Evolutionary conservation across 2,329 filamentous ascomycete genomes (phyloP).

Genomic region (Claviceps africana): DNA sequence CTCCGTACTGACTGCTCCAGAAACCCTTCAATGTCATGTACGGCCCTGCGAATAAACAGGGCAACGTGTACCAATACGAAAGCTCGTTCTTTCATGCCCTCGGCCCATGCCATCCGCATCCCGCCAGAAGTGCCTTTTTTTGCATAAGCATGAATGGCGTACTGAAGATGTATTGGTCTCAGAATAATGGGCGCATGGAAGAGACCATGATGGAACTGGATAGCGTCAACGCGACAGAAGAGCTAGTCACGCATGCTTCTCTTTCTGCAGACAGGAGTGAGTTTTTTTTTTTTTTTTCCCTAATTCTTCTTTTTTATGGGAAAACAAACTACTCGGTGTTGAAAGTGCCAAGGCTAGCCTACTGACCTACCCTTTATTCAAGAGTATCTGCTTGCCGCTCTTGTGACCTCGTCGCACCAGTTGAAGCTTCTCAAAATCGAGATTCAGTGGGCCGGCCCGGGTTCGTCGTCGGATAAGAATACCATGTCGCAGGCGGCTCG

Average conservation of each 20-base stretch:
- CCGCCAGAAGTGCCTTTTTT: constrained; percentile 58
- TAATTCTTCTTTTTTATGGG: not conserved
- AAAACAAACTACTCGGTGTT: too few relatives aligned
- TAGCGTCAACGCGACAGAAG: constrained; percentile 55
- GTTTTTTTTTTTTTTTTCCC: constrained; percentile 6
- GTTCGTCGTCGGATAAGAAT: constrained; percentile 38
- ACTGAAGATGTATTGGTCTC: constrained; percentile 64
- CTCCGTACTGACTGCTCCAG: constrained; percentile 12
- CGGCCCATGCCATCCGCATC: constrained; percentile 60
- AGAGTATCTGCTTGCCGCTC: constrained; percentile 45
- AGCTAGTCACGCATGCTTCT: constrained; percentile 67
- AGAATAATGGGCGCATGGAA: constrained; percentile 56
- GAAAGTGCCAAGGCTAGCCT: too few relatives aligned
- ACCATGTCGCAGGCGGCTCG: constrained; percentile 29
- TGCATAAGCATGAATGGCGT: constrained; percentile 62
- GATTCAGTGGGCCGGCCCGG: constrained; percentile 56
- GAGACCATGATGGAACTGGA: constrained; percentile 64
- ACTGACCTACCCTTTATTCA: constrained; percentile 12
- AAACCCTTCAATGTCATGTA: constrained; percentile 32
- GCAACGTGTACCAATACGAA: constrained; percentile 54
- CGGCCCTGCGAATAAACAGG: constrained; percentile 50
- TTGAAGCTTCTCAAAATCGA: constrained; percentile 60
- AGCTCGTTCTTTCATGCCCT: constrained; percentile 50
- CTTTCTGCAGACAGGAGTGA: constrained; percentile 61
- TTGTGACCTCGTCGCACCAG: constrained; percentile 56